phyloP scores from a whole-genome alignment of 805 yeast genomes.

The Candida hungchunana region DNA sequence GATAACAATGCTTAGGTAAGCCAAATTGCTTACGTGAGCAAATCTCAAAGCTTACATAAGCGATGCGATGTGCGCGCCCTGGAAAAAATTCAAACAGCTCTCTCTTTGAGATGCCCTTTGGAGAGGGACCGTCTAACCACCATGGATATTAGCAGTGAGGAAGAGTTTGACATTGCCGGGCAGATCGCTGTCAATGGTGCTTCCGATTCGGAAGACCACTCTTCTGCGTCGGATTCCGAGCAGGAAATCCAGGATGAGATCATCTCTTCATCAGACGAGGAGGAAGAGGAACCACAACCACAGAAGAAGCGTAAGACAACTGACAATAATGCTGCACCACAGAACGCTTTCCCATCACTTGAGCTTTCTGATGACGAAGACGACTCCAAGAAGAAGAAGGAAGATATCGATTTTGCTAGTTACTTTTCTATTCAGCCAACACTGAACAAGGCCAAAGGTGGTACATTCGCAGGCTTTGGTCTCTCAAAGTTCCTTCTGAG shows the following conservation, averaged over 20 bases:
- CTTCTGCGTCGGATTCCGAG: conserved; percentile 27
- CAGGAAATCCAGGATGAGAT: conserved; percentile 51
- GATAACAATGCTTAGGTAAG: too few species aligned
- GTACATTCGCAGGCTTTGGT: conserved; percentile 89
- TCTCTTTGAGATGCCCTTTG: neutral
- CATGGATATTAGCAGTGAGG: conserved; percentile 23
- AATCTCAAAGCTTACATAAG: conserved; percentile 1
- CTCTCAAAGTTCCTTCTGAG: conserved; percentile 64
- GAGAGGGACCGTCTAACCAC: too few species aligned
- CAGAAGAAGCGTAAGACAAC: conserved; percentile 27
- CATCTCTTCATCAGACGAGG: conserved; percentile 43
- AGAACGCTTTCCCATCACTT: conserved; percentile 41
- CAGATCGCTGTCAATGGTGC: conserved; percentile 47
- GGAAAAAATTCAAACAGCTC: neutral
- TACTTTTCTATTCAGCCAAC: conserved; percentile 38
- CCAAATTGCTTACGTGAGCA: neutral
- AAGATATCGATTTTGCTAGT: conserved; percentile 44
- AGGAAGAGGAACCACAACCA: conserved; percentile 35
- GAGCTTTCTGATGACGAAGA: conserved; percentile 52
- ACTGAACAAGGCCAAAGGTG: conserved; percentile 62
- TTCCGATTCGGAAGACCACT: conserved; percentile 33
- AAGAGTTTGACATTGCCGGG: conserved; percentile 58
- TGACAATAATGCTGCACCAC: conserved; percentile 7
- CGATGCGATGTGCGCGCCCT: neutral
- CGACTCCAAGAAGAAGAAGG: conserved; percentile 29